These are phyloP conservation scores for Syzygium aromaticum DNA, from an alignment of 345 rosid genomes.

Conservation along the genomic window DNA sequence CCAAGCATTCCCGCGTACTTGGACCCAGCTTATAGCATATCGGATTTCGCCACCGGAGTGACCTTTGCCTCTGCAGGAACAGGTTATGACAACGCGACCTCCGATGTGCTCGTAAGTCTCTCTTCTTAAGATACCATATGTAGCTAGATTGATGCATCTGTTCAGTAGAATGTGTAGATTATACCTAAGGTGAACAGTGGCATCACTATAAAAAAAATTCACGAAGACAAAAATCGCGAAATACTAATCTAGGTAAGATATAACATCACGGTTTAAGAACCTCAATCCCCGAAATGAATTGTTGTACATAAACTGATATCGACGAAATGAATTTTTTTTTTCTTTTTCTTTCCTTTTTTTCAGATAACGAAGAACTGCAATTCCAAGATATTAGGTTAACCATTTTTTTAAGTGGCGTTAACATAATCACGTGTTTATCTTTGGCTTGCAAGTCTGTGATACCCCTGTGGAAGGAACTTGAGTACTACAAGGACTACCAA, in stretches of 20 bases:
- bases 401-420: neutral
- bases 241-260: too few species aligned
- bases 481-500: conserved; percentile 48
- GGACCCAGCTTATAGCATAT: conserved; percentile 36
- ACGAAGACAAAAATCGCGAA: too few species aligned
- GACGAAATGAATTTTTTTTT: neutral
- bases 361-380: neutral
- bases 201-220: too few species aligned
- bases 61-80: conserved; percentile 58
- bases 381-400: neutral
- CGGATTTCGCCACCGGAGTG: conserved; percentile 56
- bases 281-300: too few species aligned
- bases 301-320: too few species aligned
- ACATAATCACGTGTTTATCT: neutral
- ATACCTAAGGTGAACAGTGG: neutral
- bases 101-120: conserved; percentile 40
- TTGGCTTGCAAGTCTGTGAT: conserved; percentile 39
- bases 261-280: too few species aligned
- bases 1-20: conserved; percentile 46
- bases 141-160: neutral
- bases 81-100: conserved; percentile 54
- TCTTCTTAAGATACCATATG: neutral
- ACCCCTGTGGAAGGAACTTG: conserved; percentile 50
- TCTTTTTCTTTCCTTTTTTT: neutral
- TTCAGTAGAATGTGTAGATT: neutral